phyloP scores from a whole-genome alignment of 1,139 yeast species.

The Diutina pseudorugosa region DNA sequence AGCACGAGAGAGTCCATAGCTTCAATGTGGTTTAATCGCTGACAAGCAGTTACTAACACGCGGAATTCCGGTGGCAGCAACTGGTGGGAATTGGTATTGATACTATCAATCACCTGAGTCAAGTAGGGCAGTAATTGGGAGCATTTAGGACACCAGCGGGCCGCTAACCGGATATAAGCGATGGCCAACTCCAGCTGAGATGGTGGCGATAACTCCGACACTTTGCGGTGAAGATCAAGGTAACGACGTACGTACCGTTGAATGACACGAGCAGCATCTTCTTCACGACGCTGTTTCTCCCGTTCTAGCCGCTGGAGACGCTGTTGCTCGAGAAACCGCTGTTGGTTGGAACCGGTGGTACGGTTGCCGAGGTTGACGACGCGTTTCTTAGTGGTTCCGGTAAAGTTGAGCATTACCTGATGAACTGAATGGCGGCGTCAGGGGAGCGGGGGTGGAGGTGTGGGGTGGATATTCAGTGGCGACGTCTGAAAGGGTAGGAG shows the following conservation, averaged over 20 bases:
- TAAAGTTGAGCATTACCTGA: constrained; percentile 39
- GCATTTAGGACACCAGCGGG: not conserved
- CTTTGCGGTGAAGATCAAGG: constrained; percentile 13
- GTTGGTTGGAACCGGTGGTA: constrained; percentile 7
- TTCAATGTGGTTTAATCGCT: not conserved
- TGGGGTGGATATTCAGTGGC: not conserved
- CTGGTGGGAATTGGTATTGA: not conserved
- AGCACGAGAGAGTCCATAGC: not conserved
- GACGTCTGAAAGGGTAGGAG: not conserved
- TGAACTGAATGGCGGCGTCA: not conserved
- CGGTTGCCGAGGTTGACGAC: constrained; percentile 66
- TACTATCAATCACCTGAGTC: not conserved
- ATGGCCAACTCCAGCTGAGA: not conserved
- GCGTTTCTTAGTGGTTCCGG: constrained; percentile 52
- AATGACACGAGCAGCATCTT: constrained; percentile 35
- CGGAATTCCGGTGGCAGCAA: not conserved
- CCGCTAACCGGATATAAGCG: not conserved
- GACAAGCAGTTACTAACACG: not conserved
- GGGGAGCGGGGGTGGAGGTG: not conserved
- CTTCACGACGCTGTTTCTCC: constrained; percentile 39
- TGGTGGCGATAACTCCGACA: not conserved
- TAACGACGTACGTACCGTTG: constrained; percentile 35
- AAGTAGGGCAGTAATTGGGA: not conserved
- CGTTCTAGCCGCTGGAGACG: constrained; percentile 55
- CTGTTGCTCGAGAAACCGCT: constrained; percentile 41